Conservation (phyloP, 2,329 filamentous ascomycete genomes). For the Dothistroma septosporum region DNA sequence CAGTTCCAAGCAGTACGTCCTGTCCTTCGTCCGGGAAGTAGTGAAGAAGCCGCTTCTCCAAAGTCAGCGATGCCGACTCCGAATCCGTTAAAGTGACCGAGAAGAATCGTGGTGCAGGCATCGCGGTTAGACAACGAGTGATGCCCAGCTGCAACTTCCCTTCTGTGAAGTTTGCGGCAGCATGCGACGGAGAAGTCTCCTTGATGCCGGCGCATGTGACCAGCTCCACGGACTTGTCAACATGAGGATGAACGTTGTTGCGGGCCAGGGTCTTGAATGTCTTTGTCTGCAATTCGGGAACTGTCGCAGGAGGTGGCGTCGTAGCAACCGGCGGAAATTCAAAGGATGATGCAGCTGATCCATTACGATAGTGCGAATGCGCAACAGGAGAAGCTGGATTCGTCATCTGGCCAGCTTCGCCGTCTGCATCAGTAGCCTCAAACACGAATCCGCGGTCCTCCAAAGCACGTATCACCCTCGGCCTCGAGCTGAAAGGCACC, state of each 20-base stretch:
- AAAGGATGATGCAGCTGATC: conserved; percentile 42
- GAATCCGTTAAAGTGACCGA: conserved; percentile 69
- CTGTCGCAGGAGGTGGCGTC: conserved; percentile 72
- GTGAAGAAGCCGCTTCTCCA: conserved; percentile 64
- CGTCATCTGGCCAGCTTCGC: conserved; percentile 45
- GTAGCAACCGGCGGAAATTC: conserved; percentile 40
- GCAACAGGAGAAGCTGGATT: conserved; percentile 54
- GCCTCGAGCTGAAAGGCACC: conserved; percentile 70
- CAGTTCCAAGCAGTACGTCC: conserved; percentile 70
- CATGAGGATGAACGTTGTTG: conserved; percentile 67
- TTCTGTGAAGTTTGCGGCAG: conserved; percentile 33
- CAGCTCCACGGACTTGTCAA: conserved; percentile 65
- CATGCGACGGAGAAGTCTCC: conserved; percentile 35
- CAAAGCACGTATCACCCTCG: conserved; percentile 71
- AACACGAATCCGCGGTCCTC: conserved; percentile 80
- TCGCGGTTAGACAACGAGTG: conserved; percentile 46
- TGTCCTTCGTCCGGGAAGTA: conserved; percentile 45
- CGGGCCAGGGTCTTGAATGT: conserved; percentile 82
- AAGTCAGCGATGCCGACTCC: conserved; percentile 67
- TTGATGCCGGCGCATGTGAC: conserved; percentile 74
- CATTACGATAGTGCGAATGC: conserved; percentile 50
- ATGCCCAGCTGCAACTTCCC: conserved; percentile 47
- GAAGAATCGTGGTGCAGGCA: conserved; percentile 61
- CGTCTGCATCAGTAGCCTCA: conserved; percentile 54
- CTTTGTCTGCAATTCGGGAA: conserved; percentile 73